Conservation (phyloP, 176 grass and related monocot genomes). For the Thinopyrum elongatum region DNA sequence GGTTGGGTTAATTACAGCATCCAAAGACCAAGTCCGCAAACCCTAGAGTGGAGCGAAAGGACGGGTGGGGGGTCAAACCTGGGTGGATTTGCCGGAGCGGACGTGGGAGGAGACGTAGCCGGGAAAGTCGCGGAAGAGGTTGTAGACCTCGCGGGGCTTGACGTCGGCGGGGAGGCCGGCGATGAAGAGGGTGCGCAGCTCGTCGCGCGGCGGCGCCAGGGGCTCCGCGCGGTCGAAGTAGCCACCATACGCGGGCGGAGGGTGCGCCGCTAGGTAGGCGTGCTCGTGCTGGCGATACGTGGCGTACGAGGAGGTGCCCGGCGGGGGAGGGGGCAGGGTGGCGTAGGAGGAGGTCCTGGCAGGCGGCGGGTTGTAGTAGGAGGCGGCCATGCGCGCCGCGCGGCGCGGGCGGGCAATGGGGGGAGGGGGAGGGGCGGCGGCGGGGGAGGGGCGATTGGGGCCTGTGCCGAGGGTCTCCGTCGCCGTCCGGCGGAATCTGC, state of each 20-base stretch:
- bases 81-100: constrained; percentile 58
- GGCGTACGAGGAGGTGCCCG: constrained; percentile 46
- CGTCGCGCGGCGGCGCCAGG: constrained; percentile 40
- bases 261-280: constrained; percentile 14
- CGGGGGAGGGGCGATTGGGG: not conserved
- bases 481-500: not conserved
- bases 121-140: constrained; percentile 92
- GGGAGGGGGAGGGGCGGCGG: not conserved
- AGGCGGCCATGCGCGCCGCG: constrained; percentile 32
- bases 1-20: not conserved
- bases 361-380: constrained; percentile 58
- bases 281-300: constrained; percentile 33
- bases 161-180: constrained; percentile 74
- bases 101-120: constrained; percentile 76
- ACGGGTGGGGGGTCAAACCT: constrained; percentile 23
- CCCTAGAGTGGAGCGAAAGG: constrained; percentile 1
- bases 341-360: constrained; percentile 32
- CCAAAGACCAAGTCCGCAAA: not conserved
- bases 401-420: not conserved
- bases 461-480: not conserved
- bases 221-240: constrained; percentile 48
- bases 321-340: constrained; percentile 37
- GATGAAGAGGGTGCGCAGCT: constrained; percentile 88
- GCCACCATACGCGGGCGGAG: constrained; percentile 20
- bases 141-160: constrained; percentile 87